Conservation (phyloP, 768 basidiomycete species). For the Suillus brevipes region DNA sequence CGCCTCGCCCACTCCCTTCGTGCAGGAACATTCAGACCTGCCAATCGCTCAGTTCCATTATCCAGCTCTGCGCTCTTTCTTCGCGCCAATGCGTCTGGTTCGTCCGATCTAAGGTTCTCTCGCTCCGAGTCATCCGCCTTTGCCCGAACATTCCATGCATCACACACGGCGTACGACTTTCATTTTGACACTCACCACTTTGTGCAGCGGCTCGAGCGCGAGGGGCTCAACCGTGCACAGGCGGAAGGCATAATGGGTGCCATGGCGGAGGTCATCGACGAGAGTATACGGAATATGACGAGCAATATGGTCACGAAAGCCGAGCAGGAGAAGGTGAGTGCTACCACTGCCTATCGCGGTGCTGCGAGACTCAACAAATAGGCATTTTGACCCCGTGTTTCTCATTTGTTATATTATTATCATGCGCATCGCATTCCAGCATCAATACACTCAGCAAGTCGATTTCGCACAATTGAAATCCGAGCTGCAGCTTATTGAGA, state of each 20-base stretch:
- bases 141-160: constrained; percentile 31
- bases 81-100: neutral
- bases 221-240: constrained; percentile 87
- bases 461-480: constrained; percentile 97
- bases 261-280: constrained; percentile 96
- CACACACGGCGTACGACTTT: constrained; percentile 44
- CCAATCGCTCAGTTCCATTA: constrained; percentile 9
- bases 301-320: constrained; percentile 94
- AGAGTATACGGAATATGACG: constrained; percentile 95
- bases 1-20: constrained; percentile 9
- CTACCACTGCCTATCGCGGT: neutral
- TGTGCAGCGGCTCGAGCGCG: constrained; percentile 84
- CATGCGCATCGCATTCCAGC: constrained; percentile 40
- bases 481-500: constrained; percentile 93
- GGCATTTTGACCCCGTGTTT: neutral
- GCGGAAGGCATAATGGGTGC: constrained; percentile 97
- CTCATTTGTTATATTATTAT: neutral
- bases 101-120: neutral
- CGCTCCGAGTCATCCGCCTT: neutral
- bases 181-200: constrained; percentile 97
- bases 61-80: neutral
- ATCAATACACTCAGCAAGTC: constrained; percentile 93
- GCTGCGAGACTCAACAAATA: neutral
- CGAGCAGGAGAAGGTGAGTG: constrained; percentile 89
- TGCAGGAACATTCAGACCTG: constrained; percentile 9